Conservation (phyloP, 2,329 filamentous ascomycete genomes). For the Thelonectria discophora region DNA sequence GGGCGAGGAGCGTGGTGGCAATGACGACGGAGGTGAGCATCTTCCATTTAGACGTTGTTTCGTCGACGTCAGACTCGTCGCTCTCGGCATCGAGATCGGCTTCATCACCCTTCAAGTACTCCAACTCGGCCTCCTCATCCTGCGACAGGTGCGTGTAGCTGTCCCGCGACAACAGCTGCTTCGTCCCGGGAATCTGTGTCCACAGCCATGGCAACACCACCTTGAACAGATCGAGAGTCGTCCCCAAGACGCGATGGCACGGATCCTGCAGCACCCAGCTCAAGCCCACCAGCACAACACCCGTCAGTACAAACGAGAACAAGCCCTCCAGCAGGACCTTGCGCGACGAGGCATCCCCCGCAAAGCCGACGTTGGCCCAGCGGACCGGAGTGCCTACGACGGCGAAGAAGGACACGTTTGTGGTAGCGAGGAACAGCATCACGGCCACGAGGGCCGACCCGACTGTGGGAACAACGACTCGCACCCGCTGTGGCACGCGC, state of each 20-base stretch:
- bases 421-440: slow-evolving; percentile 6
- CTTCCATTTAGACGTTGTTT: neutral
- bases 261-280: slow-evolving; percentile 42
- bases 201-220: slow-evolving; percentile 35
- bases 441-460: slow-evolving; percentile 4
- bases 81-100: neutral
- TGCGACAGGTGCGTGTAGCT: slow-evolving; percentile 39
- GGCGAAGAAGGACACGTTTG: slow-evolving; percentile 44
- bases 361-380: slow-evolving; percentile 47
- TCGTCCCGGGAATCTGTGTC: neutral
- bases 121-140: slow-evolving; percentile 26
- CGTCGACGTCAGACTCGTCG: neutral
- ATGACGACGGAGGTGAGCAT: slow-evolving; percentile 25
- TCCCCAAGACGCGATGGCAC: slow-evolving; percentile 30
- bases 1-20: slow-evolving; percentile 27
- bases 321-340: slow-evolving; percentile 45
- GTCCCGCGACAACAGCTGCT: neutral
- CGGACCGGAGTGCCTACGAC: slow-evolving; percentile 48
- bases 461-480: neutral
- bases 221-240: slow-evolving; percentile 40
- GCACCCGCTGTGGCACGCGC: slow-evolving; percentile 6
- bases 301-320: slow-evolving; percentile 37
- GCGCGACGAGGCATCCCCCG: slow-evolving; percentile 44
- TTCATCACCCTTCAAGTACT: neutral
- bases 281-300: slow-evolving; percentile 26